Evolutionary conservation across 306 rosid genomes (phyloP), one percentile per base, ranked within the genome.

Genomic region (Ochetophila trinervis): DNA sequence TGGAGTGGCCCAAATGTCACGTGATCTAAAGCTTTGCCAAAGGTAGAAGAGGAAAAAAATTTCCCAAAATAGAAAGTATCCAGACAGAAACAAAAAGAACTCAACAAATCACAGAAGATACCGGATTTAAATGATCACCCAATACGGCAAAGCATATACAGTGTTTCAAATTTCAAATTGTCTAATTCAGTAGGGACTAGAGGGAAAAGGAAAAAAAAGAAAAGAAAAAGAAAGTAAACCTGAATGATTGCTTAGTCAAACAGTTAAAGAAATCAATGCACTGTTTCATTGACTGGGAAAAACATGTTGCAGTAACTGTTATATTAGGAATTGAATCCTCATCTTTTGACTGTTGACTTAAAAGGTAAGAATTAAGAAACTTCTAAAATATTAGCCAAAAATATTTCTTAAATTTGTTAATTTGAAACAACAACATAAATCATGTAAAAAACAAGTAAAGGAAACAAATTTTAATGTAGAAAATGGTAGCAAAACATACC

Each of bases 301-400:
- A 24, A 21, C 15, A 49, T 19, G 17, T 54, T 23, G 53, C 32
- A 27, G 32, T 53, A 74, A 72, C 85, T 86, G 86, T 84, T 86
- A 56, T 72, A 79, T 82, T 78, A 66, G 72, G 78, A 74, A 72
- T 76, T 79, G 62, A 62, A 78, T 45, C 55, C 45, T 27, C 53
- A 45, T 61, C 71, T 63, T 84, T 72, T 63, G 51, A 70, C 80
- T 81, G 51, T 62, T 66, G 72, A 77, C 81, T 79, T 21, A 63
- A 65, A 77, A 76, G 0, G 88, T 84, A 69, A 32, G 71, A 77
- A 83, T 22, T 48, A 83, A 81, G 86, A 69, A 78, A 68, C 76
- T 80, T 75, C 54, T 60, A 66, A 52, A 54, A n/a, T 7, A 48
- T 71, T 78, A 62, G 82, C 65, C 53, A 61, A 66, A 16, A 45